A percentile compares a stretch with the other conserved stretches of the same genome.
Conservation (phyloP, 2,329 filamentous ascomycete genomes). For the Tolypocladium ophioglossoides region DNA sequence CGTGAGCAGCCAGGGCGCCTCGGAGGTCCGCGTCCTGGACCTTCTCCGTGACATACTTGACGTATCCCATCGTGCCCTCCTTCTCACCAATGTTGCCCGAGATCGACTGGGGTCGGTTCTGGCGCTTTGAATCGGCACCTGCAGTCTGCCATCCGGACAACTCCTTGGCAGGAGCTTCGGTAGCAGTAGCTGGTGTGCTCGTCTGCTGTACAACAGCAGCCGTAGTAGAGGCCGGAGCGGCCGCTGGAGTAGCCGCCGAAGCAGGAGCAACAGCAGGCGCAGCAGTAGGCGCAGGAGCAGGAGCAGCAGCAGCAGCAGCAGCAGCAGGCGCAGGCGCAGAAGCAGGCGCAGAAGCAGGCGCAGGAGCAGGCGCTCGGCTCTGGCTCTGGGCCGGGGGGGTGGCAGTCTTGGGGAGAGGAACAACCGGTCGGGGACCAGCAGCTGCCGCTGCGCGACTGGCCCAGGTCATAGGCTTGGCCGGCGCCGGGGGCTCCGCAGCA, state of each 20-base stretch:
- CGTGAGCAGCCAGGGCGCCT: constrained; percentile 59
- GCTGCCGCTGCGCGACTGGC: constrained; percentile 57
- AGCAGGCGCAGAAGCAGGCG: constrained; percentile 22
- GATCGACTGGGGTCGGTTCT: constrained; percentile 61
- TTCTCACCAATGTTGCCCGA: constrained; percentile 52
- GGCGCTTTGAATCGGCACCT: constrained; percentile 72
- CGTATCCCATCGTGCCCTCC: constrained; percentile 73
- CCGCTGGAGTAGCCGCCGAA: constrained; percentile 24
- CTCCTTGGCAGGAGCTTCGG: constrained; percentile 40
- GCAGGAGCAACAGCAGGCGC: constrained; percentile 30
- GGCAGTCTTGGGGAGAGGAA: constrained; percentile 47
- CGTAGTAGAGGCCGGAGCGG: neutral
- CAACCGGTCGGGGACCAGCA: constrained; percentile 40
- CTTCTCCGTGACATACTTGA: constrained; percentile 91
- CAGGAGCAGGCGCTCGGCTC: constrained; percentile 41
- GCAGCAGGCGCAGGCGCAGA: constrained; percentile 28
- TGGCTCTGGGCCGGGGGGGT: constrained; percentile 37
- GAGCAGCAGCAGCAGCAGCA: constrained; percentile 27
- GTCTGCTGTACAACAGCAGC: constrained; percentile 20
- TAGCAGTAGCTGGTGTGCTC: constrained; percentile 24
- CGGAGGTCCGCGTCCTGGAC: constrained; percentile 66
- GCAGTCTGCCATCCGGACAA: constrained; percentile 70
- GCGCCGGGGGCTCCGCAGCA: constrained; percentile 31
- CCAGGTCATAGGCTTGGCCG: constrained; percentile 60
- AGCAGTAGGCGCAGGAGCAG: constrained; percentile 22